Base-by-base conservation (phyloP, 352 stramenopile species). In the Paralagenidium karlingii region DNA sequence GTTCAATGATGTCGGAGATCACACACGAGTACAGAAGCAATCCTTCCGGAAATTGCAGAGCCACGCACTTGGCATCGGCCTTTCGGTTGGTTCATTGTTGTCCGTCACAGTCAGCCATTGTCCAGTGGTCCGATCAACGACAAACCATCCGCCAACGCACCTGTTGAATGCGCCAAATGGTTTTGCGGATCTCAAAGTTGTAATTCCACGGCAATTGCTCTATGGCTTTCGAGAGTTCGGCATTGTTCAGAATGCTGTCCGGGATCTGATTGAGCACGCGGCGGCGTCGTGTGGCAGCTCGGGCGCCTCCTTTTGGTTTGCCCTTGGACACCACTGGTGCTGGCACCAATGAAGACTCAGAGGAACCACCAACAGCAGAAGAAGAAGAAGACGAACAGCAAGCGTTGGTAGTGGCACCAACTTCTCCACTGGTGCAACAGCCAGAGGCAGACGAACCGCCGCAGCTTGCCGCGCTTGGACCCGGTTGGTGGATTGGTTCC, bases 111-210 rank as follows among this genome's bases (percentile, higher is more conserved):
- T n/a, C n/a, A n/a, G n/a, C n/a, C n/a, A n/a, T n/a, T n/a, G n/a
- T 66, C 43, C 1, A 44, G 21, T 22, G 3, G 25, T 47, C 12
- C 27, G 8, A 37, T 58, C 16, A 33, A 51, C 24, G 15, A 41
- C 15, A 6, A 7, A 51, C 15, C 10, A 5, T 25, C 9, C 1
- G 15, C 13, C 10, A 28, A 37, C 10, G 33, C 44, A 52, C 52
- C 38, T 95, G 79, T 34, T 88, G 73, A 31, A 99, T 95, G 11
- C 92, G 77, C 79, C 91, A 97, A 26, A 99, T 77, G 0, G 93
- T 98, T 68, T 99, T 99, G 48, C 74, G 75, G 45, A 99, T 86
- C 63, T 96, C 83, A 70, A 99, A 99, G 48, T 97, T 96, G 65
- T 99, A 99, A 55, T 98, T 98, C 48, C 68, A 75, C 12, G 96